A percentile compares a stretch with the other conserved stretches of the same genome.
Evolutionary conservation across 441 rosid species (phyloP).

Genomic region (Viola pubescens): DNA sequence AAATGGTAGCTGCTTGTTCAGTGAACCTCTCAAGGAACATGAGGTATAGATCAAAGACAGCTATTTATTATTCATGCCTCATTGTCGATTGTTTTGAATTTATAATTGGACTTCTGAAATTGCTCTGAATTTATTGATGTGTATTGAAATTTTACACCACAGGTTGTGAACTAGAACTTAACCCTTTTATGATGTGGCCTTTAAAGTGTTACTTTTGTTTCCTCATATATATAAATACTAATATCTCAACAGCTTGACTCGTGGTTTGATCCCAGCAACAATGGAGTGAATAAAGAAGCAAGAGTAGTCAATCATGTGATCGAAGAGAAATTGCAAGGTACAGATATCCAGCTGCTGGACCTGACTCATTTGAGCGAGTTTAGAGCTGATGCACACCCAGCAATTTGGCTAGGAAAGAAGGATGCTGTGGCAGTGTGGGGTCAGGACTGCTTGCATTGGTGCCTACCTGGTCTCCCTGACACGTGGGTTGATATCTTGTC

Average conservation of each 20-base stretch:
- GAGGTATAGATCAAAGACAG: conserved; percentile 41
- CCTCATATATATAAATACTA: conserved; percentile 13
- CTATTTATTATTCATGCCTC: conserved; percentile 1
- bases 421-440: conserved; percentile 90
- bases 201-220: background rate
- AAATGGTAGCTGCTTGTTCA: conserved; percentile 53
- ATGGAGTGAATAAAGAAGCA: conserved; percentile 87
- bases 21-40: conserved; percentile 50
- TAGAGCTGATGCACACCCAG: conserved; percentile 94
- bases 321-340: conserved; percentile 32
- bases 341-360: conserved; percentile 54
- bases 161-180: background rate
- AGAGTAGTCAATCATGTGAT: conserved; percentile 55
- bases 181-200: no score
- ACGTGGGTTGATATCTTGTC: conserved; percentile 87
- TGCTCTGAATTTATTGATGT: background rate
- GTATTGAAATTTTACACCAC: background rate
- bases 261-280: conserved; percentile 90
- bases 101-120: no score
- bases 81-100: background rate
- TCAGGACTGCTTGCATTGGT: conserved; percentile 99
- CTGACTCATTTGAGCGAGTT: conserved; percentile 72
- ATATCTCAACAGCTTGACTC: conserved; percentile 66
- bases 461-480: conserved; percentile 94
- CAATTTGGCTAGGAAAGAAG: conserved; percentile 91